These are phyloP conservation scores for Gloeophyllum trabeum DNA, from an alignment of 768 basidiomycete genomes.

Conservation along the genomic window DNA sequence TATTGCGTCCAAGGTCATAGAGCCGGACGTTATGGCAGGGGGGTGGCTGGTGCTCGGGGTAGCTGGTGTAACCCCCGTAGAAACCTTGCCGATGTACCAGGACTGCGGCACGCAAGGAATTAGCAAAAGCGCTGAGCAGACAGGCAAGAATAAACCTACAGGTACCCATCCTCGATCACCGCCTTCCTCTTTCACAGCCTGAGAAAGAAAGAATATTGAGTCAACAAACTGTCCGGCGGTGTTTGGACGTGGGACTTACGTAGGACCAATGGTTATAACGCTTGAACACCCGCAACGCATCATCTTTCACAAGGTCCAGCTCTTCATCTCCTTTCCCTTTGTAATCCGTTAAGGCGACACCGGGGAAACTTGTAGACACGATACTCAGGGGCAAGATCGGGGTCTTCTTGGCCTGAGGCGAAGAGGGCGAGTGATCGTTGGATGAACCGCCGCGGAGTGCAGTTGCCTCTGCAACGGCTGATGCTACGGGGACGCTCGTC, in stretches of 20 bases:
- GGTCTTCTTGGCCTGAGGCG: constrained; percentile 32
- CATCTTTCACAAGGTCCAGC: constrained; percentile 80
- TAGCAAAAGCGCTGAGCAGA: constrained; percentile 3
- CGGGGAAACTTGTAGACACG: constrained; percentile 96
- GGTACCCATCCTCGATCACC: constrained; percentile 98
- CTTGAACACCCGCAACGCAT: constrained; percentile 87
- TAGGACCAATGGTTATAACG: constrained; percentile 98
- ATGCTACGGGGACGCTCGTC: constrained; percentile 82
- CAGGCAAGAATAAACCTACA: constrained; percentile 26
- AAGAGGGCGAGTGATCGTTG: constrained; percentile 24
- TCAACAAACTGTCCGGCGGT: constrained; percentile 4
- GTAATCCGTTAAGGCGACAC: constrained; percentile 94
- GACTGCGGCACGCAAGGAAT: constrained; percentile 33
- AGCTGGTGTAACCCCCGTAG: constrained; percentile 26
- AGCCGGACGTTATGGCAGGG: constrained; percentile 11
- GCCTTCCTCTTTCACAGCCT: constrained; percentile 90
- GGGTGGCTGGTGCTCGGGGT: constrained; percentile 38
- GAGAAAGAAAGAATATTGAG: constrained; percentile 5
- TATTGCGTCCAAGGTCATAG: constrained; percentile 15
- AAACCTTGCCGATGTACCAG: constrained; percentile 92
- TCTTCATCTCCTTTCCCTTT: constrained; percentile 91
- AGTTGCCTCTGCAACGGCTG: constrained; percentile 75
- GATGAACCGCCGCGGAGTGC: constrained; percentile 35
- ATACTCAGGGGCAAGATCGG: constrained; percentile 87
- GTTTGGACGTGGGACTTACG: constrained; percentile 31